Percentiles rank a stretch among this genome's conserved stretches.
These are phyloP conservation scores for Alternaria alternata DNA, from an alignment of 2,329 filamentous ascomycete genomes.

Conservation along the genomic window DNA sequence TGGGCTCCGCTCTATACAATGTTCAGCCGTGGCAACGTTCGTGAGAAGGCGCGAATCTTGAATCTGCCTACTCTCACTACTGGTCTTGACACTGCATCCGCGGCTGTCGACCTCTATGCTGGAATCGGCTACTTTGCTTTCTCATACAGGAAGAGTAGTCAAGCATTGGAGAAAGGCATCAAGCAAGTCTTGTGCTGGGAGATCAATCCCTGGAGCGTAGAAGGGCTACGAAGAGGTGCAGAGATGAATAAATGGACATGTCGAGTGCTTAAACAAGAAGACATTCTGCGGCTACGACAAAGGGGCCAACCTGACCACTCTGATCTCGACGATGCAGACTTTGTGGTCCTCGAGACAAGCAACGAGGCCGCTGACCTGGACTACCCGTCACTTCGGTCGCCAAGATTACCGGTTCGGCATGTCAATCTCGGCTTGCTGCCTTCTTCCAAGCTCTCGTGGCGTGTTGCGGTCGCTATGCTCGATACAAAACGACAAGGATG, in stretches of 20 bases:
- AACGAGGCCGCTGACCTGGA: constrained; percentile 47
- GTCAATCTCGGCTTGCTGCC: constrained; percentile 68
- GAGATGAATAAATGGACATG: constrained; percentile 51
- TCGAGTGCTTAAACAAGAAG: constrained; percentile 11
- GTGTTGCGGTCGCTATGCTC: constrained; percentile 57
- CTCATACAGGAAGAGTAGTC: constrained; percentile 75
- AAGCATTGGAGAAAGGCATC: constrained; percentile 65
- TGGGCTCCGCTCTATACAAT: constrained; percentile 94
- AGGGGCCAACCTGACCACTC: background rate
- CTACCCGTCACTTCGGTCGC: background rate
- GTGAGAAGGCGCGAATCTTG: constrained; percentile 83
- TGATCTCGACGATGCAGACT: constrained; percentile 15
- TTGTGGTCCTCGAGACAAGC: constrained; percentile 53
- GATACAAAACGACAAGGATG: constrained; percentile 60
- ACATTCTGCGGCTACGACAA: background rate
- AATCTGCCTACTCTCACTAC: constrained; percentile 47
- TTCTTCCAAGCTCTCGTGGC: constrained; percentile 60
- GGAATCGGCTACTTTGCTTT: constrained; percentile 96
- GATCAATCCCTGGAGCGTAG: constrained; percentile 69
- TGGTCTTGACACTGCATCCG: constrained; percentile 22
- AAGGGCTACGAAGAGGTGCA: constrained; percentile 55
- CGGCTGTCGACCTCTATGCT: constrained; percentile 80
- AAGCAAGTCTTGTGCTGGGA: constrained; percentile 83
- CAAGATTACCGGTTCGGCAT: constrained; percentile 58
- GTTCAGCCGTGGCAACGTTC: constrained; percentile 91